These are phyloP conservation scores for Boletus huronensis DNA, from an alignment of 768 basidiomycete species.

Conservation along the genomic window DNA sequence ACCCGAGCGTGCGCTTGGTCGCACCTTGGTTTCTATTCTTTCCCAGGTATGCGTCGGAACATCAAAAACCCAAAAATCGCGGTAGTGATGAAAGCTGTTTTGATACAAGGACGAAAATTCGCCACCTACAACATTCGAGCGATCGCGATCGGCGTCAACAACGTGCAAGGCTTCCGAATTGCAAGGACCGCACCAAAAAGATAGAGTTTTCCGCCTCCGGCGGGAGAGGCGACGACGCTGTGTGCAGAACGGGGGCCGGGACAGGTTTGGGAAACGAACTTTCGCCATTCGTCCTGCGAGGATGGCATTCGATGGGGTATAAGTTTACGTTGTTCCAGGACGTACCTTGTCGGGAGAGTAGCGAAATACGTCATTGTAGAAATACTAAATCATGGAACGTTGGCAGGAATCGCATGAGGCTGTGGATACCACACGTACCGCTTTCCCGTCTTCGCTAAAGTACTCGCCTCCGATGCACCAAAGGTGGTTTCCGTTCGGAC, in stretches of 20 bases:
- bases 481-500: conserved; percentile 75
- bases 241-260: conserved; percentile 89
- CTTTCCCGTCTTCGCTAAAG: conserved; percentile 82
- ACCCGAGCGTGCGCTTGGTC: conserved; percentile 78
- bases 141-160: not conserved
- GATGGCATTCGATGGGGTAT: not conserved
- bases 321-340: not conserved
- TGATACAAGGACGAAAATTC: conserved; percentile 85
- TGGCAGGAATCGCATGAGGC: not conserved
- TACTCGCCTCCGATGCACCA: conserved; percentile 88
- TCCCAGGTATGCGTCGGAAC: conserved; percentile 80
- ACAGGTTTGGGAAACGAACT: conserved; percentile 77
- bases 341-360: conserved; percentile 78
- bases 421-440: conserved; percentile 42
- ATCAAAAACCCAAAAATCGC: conserved; percentile 88
- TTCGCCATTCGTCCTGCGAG: conserved; percentile 80
- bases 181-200: conserved; percentile 55
- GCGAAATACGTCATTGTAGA: conserved; percentile 85
- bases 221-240: conserved; percentile 68
- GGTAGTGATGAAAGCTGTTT: conserved; percentile 83
- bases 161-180: not conserved
- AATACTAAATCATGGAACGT: conserved; percentile 47
- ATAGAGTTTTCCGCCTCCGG: conserved; percentile 83
- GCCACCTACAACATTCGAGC: conserved; percentile 47
- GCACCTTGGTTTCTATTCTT: conserved; percentile 79